Evolutionary conservation across 495 filamentous ascomycete genomes (phyloP).

Genomic region (Penicillium longicatenatum): DNA sequence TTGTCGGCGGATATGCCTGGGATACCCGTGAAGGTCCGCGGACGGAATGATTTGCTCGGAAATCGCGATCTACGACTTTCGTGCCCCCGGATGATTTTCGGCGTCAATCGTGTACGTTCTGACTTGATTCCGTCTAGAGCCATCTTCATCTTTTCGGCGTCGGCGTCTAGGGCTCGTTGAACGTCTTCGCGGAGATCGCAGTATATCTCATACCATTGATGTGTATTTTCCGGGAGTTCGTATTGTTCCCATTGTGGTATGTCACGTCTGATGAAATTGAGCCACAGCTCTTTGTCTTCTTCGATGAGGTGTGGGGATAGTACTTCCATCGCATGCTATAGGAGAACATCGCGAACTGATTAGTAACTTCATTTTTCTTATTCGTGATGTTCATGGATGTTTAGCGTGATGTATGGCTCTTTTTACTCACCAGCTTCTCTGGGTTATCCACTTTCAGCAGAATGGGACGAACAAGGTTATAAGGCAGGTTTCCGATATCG

Average conservation of each 20-base stretch:
- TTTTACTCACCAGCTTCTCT: constrained; percentile 57
- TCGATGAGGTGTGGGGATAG: constrained; percentile 65
- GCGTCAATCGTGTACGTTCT: constrained; percentile 48
- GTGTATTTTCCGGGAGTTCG: constrained; percentile 55
- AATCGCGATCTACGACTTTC: constrained; percentile 24
- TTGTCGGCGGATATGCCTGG: constrained; percentile 29
- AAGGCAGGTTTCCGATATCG: constrained; percentile 67
- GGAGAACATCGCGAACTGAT: not conserved
- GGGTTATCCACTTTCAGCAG: constrained; percentile 66
- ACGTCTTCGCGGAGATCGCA: constrained; percentile 46
- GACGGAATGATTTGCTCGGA: constrained; percentile 29
- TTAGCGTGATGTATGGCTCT: not conserved
- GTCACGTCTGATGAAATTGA: constrained; percentile 66
- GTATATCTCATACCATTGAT: constrained; percentile 68
- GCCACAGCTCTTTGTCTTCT: constrained; percentile 66
- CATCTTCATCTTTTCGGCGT: constrained; percentile 50
- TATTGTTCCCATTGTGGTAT: constrained; percentile 62
- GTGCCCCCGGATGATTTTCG: constrained; percentile 44
- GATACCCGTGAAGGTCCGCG: constrained; percentile 22
- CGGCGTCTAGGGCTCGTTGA: constrained; percentile 47
- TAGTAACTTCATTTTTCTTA: not conserved
- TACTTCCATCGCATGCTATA: constrained; percentile 58
- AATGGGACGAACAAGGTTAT: constrained; percentile 59
- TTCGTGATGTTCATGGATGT: not conserved
- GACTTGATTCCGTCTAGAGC: constrained; percentile 52